A percentile compares a stretch with the other conserved stretches of the same genome.
Evolutionary conservation across 768 basidiomycete genomes (phyloP).

Genomic region (Hericium rajendrae): DNA sequence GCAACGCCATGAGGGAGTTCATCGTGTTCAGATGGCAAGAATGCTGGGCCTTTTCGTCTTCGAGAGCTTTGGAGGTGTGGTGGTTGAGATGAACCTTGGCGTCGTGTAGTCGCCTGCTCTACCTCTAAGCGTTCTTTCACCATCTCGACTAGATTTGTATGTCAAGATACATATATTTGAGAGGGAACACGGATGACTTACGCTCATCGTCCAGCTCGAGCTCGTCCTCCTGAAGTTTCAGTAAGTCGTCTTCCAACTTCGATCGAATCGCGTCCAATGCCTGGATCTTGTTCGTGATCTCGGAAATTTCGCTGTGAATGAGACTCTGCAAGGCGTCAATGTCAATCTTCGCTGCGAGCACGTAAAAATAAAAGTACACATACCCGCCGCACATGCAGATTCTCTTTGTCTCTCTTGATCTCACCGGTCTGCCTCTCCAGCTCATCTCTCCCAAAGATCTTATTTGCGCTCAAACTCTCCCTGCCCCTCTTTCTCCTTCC

Average conservation of each 20-base stretch:
- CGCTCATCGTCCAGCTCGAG: slow-evolving; percentile 94
- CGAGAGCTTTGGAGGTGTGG: slow-evolving; percentile 48
- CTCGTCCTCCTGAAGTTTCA: slow-evolving; percentile 90
- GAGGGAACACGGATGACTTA: slow-evolving; percentile 30
- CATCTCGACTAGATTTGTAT: slow-evolving; percentile 57
- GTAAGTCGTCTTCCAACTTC: slow-evolving; percentile 71
- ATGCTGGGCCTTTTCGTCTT: slow-evolving; percentile 79
- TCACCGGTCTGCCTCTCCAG: slow-evolving; percentile 76
- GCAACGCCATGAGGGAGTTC: slow-evolving; percentile 90
- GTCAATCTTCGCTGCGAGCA: neutral
- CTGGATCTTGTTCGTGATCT: slow-evolving; percentile 86
- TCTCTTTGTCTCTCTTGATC: slow-evolving; percentile 86
- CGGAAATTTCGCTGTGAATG: slow-evolving; percentile 76
- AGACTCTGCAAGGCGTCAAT: slow-evolving; percentile 45
- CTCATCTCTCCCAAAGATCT: slow-evolving; percentile 76
- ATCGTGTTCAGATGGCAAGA: slow-evolving; percentile 95
- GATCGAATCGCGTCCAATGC: slow-evolving; percentile 72
- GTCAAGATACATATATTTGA: slow-evolving; percentile 1
- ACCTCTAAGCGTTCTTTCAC: slow-evolving; percentile 77
- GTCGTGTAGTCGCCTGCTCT: slow-evolving; percentile 39
- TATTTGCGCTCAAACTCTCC: slow-evolving; percentile 59
- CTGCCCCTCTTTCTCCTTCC: slow-evolving; percentile 39
- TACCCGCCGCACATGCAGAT: slow-evolving; percentile 81
- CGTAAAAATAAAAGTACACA: slow-evolving; percentile 6
- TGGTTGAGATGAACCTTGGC: slow-evolving; percentile 27